phyloP scores from a whole-genome alignment of 2,329 filamentous ascomycete species.

The Calonectria naviculata region DNA sequence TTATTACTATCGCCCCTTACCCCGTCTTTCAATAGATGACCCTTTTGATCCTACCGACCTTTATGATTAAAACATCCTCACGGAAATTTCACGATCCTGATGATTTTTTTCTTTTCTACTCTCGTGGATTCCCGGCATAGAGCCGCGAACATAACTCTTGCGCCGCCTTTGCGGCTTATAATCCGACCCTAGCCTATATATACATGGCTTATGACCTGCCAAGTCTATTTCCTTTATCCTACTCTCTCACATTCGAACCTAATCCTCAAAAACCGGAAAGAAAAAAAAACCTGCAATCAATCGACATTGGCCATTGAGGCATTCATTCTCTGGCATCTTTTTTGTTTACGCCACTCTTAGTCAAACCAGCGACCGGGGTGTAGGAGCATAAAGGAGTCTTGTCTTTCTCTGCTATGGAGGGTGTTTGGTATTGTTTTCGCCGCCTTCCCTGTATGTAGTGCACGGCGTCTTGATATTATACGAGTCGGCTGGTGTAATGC shows the following conservation, averaged over 20 bases:
- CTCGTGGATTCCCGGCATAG: slow-evolving; percentile 26
- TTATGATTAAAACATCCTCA: slow-evolving; percentile 41
- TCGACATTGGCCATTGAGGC: slow-evolving; percentile 19
- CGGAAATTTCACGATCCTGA: slow-evolving; percentile 44
- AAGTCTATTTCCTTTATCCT: slow-evolving; percentile 31
- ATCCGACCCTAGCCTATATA: slow-evolving; percentile 31
- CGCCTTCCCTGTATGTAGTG: slow-evolving; percentile 15
- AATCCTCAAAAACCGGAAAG: slow-evolving; percentile 28
- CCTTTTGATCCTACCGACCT: slow-evolving; percentile 20
- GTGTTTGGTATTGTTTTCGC: slow-evolving; percentile 16
- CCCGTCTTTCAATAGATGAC: slow-evolving; percentile 24
- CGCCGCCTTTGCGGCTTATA: slow-evolving; percentile 33
- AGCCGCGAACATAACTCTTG: slow-evolving; percentile 28
- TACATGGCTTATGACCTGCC: slow-evolving; percentile 35
- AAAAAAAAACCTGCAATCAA: slow-evolving; percentile 29
- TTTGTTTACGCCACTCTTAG: slow-evolving; percentile 28
- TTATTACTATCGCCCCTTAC: slow-evolving; percentile 12
- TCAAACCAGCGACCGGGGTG: slow-evolving; percentile 30
- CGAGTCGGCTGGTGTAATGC: slow-evolving; percentile 34
- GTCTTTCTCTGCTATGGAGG: slow-evolving; percentile 27
- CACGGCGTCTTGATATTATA: slow-evolving; percentile 19
- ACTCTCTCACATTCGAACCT: slow-evolving; percentile 11
- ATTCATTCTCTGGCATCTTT: slow-evolving; percentile 21
- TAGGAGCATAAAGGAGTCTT: slow-evolving; percentile 35
- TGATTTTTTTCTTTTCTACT: slow-evolving; percentile 38